These are phyloP conservation scores for Xylariaceae sp. DNA, from an alignment of 2,329 filamentous ascomycete species.

Conservation along the genomic window DNA sequence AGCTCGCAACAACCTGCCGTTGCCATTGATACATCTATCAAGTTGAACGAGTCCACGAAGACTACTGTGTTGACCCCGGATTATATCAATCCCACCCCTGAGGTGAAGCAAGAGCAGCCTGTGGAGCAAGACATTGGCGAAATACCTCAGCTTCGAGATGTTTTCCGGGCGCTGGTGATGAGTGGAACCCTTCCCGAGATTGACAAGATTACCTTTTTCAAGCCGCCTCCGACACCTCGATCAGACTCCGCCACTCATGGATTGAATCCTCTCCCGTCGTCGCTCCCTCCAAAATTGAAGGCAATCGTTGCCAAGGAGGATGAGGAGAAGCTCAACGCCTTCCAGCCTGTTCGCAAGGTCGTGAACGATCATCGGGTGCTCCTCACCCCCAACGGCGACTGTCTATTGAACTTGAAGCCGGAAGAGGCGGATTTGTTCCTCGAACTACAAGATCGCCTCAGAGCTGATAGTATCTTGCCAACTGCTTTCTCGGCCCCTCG, in stretches of 20 bases:
- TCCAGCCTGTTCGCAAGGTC: constrained; percentile 56
- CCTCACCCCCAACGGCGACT: constrained; percentile 70
- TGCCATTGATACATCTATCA: constrained; percentile 31
- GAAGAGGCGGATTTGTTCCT: constrained; percentile 68
- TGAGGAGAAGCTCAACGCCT: constrained; percentile 48
- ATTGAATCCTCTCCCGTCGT: constrained; percentile 33
- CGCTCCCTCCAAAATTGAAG: constrained; percentile 39
- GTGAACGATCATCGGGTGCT: constrained; percentile 62
- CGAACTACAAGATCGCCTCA: constrained; percentile 58
- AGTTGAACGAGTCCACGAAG: constrained; percentile 34
- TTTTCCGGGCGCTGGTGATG: constrained; percentile 37
- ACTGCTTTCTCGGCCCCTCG: constrained; percentile 52
- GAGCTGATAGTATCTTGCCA: constrained; percentile 45
- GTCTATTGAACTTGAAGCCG: constrained; percentile 63
- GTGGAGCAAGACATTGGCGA: constrained; percentile 32
- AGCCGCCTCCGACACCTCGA: constrained; percentile 33
- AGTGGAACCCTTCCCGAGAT: constrained; percentile 33
- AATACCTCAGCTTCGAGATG: constrained; percentile 31
- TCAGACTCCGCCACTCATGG: constrained; percentile 30
- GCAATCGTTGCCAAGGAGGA: constrained; percentile 50
- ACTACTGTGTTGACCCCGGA: constrained; percentile 34
- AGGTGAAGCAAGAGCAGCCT: constrained; percentile 28
- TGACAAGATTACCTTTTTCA: constrained; percentile 39
- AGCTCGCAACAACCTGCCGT: constrained; percentile 28
- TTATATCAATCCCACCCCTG: constrained; percentile 28